Conservation (phyloP, 768 basidiomycete genomes). For the Russula vinacea region DNA sequence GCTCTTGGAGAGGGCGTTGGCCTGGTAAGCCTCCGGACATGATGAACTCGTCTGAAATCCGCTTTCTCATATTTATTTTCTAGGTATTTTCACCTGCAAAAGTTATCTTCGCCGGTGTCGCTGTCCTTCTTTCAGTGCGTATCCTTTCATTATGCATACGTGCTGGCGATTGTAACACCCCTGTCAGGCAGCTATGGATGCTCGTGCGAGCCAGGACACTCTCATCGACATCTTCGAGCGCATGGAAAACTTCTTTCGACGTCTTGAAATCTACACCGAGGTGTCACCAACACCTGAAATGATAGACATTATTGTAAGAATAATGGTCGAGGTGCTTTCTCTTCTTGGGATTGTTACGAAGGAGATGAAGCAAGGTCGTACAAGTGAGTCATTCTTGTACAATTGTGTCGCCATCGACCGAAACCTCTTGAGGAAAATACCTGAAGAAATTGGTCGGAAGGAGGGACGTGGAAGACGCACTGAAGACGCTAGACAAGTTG, state of each 20-base stretch:
- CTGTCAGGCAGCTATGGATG: not conserved
- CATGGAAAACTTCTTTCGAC: not conserved
- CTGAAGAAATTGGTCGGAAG: not conserved
- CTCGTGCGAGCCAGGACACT: not conserved
- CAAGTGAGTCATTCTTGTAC: not conserved
- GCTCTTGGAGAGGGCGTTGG: not conserved
- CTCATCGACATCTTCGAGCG: not conserved
- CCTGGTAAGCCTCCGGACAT: not conserved
- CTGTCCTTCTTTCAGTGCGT: not conserved
- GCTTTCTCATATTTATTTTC: not conserved
- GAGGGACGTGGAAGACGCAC: not conserved
- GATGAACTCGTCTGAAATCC: not conserved
- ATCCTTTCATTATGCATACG: too few species aligned
- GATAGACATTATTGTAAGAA: not conserved
- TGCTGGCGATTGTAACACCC: not conserved
- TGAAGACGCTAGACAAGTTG: not conserved
- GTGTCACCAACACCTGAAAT: not conserved
- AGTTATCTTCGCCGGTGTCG: not conserved
- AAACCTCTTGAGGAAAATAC: not conserved
- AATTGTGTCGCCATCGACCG: not conserved
- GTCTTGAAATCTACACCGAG: not conserved
- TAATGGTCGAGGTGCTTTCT: not conserved
- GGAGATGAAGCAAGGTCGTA: not conserved
- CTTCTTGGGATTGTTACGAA: not conserved
- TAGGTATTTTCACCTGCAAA: not conserved